A percentile compares a stretch with the other conserved stretches of the same genome.
These are phyloP conservation scores for Arthrobotrys iridis DNA, from an alignment of 2,329 filamentous ascomycete species.

Conservation along the genomic window DNA sequence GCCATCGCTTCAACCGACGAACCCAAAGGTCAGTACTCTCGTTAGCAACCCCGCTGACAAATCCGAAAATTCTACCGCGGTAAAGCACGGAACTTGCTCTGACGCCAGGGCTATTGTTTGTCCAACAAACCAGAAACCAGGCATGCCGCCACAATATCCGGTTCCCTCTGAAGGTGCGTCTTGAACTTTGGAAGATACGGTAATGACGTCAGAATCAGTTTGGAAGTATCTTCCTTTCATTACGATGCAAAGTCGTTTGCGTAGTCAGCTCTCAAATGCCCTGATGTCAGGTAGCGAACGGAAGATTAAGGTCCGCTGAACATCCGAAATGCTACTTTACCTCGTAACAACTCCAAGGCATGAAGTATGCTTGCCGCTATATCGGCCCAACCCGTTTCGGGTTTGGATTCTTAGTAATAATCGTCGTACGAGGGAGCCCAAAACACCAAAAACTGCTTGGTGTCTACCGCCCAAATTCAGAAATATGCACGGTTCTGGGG, in stretches of 20 bases:
- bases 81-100: neutral
- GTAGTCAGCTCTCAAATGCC: neutral
- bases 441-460: constrained; percentile 35
- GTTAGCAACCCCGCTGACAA: neutral
- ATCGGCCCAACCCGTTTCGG: neutral
- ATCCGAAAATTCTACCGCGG: neutral
- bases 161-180: neutral
- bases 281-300: neutral
- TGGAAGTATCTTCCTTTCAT: neutral
- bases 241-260: constrained; percentile 1
- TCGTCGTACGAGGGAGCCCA: constrained; percentile 25
- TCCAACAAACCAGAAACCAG: too few species aligned
- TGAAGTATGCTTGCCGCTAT: neutral
- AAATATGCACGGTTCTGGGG: constrained; percentile 21
- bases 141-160: neutral
- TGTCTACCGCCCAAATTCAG: neutral
- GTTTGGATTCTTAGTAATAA: constrained; percentile 1
- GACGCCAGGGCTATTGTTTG: too few species aligned
- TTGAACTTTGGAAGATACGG: neutral
- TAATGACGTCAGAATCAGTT: neutral
- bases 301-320: neutral
- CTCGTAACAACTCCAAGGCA: neutral
- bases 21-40: neutral
- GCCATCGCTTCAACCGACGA: neutral
- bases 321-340: constrained; percentile 36